These are phyloP conservation scores for Claviceps humidiphila DNA, from an alignment of 2,329 filamentous ascomycete species.

Conservation along the genomic window DNA sequence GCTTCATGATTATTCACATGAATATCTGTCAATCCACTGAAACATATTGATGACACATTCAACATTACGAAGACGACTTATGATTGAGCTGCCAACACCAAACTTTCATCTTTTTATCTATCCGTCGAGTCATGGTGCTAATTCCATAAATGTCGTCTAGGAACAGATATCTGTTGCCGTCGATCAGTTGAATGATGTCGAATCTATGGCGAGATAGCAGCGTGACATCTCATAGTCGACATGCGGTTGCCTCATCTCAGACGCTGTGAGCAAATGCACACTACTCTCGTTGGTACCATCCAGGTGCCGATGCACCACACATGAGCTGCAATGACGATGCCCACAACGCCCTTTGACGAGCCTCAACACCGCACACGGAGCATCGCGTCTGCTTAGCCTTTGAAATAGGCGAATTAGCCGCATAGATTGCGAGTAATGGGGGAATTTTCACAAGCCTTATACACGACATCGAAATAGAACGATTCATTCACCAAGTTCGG, in stretches of 20 bases:
- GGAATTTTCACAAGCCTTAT: too few species aligned
- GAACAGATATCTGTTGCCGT: background rate
- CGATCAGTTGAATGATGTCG: background rate
- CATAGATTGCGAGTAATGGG: too few species aligned
- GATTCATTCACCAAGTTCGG: too few species aligned
- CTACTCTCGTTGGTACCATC: slow-evolving; percentile 64
- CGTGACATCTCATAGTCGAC: slow-evolving; percentile 83
- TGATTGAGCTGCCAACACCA: slow-evolving; percentile 12
- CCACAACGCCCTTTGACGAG: too few species aligned
- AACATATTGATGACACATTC: slow-evolving; percentile 29
- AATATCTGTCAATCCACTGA: slow-evolving; percentile 11
- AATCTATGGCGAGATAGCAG: slow-evolving; percentile 59
- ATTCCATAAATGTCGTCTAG: background rate
- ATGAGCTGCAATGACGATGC: too few species aligned
- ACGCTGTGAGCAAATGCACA: slow-evolving; percentile 69
- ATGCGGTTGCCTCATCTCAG: slow-evolving; percentile 61
- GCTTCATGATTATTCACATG: too few species aligned
- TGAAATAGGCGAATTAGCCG: too few species aligned
- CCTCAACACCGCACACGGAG: too few species aligned
- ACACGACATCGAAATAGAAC: too few species aligned
- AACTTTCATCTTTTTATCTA: background rate
- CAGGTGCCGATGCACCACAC: too few species aligned
- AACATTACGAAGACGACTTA: slow-evolving; percentile 33
- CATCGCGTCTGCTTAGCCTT: too few species aligned
- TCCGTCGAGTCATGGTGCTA: background rate